Evolutionary conservation across 805 yeast genomes (phyloP), one percentile per base, ranked within the genome.

Genomic region (Yarrowia phangngaensis): DNA sequence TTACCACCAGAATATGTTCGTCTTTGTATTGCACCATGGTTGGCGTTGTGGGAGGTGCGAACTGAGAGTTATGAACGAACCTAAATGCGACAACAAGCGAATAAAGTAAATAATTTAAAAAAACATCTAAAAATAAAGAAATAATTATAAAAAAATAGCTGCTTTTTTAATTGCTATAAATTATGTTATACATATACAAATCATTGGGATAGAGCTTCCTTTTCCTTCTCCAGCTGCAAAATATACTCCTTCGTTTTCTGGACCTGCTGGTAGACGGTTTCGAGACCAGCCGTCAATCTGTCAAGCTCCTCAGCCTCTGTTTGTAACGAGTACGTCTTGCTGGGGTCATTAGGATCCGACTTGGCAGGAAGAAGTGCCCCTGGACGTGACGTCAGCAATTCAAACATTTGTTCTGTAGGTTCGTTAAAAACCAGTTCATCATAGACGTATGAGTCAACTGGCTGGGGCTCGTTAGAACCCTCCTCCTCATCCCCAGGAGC

Each of bases 351-450:
- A 9, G 45, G 45, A n/a, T 41, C 48, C 20, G 48, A 20, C 26
- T 64, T 56, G 19, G 62, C 58, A 1, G 66, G 66, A 6, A 68
- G 53, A 23, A 64, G 54, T 3, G 68, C 68, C 4, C 70, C 71
- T 6, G 67, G 67, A 8, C 60, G 48, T 12, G 65, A 56, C 5
- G 95, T 84, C 59, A 90, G 71, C 4, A 80, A 68, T 56, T 82
- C 86, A 67, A 92, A 90, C 65, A 88, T 77, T 15, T 75, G 75
- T 57, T 92, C 97, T 6, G 96, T 88, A 3, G 98, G 98, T 64
- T 92, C 98, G 62, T 84, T 86, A 61, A 92, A 92, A 2, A 92
- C 95, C 14, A 92, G 68, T 62, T 92, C 98, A 61, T 92, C 98
- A 59, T 83, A 92, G 30, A 81, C 67, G 2, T 78, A 65, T 36